Percentiles rank a stretch among this genome's conserved stretches.
Evolutionary conservation across 2,329 filamentous ascomycete genomes (phyloP).

Genomic region (Sclerotinia borealis): DNA sequence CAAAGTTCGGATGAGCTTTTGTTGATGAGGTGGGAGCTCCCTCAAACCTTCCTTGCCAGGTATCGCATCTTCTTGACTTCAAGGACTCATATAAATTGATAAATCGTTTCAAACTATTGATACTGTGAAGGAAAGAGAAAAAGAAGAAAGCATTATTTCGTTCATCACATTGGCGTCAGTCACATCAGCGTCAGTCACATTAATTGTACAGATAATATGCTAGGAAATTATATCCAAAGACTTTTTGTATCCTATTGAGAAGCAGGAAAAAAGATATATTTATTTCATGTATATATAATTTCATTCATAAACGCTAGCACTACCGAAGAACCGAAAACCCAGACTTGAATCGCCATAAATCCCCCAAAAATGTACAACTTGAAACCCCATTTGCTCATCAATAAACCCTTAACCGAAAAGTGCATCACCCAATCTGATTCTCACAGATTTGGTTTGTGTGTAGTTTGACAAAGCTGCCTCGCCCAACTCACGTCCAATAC

Average conservation of each 20-base stretch:
- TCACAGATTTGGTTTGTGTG: conserved; percentile 62
- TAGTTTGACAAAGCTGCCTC: conserved; percentile 63
- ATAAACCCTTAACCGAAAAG: conserved; percentile 32
- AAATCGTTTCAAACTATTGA: too few relatives aligned
- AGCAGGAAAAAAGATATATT: too few relatives aligned
- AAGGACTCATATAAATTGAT: too few relatives aligned
- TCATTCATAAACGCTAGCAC: conserved; percentile 3
- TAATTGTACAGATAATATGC: neutral
- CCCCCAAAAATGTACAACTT: conserved; percentile 4
- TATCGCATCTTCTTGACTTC: too few relatives aligned
- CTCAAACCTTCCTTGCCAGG: too few relatives aligned
- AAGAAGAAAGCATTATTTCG: too few relatives aligned
- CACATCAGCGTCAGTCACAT: too few relatives aligned
- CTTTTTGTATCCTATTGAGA: neutral
- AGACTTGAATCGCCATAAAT: neutral
- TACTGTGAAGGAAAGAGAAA: too few relatives aligned
- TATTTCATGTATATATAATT: neutral
- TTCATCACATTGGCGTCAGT: too few relatives aligned
- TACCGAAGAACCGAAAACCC: neutral
- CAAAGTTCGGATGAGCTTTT: neutral
- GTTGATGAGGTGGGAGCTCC: neutral
- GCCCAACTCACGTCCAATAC: conserved; percentile 71
- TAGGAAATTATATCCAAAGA: neutral
- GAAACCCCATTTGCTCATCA: neutral
- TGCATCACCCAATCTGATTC: conserved; percentile 45